These are phyloP conservation scores for Phytopythium boreale DNA, from an alignment of 352 stramenopile genomes.

Conservation along the genomic window DNA sequence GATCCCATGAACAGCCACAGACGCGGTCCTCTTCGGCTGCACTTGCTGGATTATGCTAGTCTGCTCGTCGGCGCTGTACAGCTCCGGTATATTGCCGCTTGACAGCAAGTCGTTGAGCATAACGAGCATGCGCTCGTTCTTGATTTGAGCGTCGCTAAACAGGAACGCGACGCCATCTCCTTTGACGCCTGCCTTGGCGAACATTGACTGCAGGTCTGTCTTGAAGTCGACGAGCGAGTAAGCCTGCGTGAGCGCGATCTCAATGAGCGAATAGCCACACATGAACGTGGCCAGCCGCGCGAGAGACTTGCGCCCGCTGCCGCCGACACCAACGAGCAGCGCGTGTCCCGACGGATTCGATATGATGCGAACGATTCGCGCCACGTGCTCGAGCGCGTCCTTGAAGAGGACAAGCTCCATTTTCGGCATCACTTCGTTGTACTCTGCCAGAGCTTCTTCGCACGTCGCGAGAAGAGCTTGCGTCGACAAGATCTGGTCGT, in stretches of 20 bases:
- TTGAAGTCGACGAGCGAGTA: slow-evolving; percentile 95
- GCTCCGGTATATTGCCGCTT: slow-evolving; percentile 90
- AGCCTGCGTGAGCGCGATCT: slow-evolving; percentile 88
- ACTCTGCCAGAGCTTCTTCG: slow-evolving; percentile 88
- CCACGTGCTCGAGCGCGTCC: slow-evolving; percentile 94
- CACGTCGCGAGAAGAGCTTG: slow-evolving; percentile 63
- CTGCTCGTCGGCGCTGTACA: slow-evolving; percentile 92
- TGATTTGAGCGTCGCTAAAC: slow-evolving; percentile 92
- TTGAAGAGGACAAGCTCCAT: slow-evolving; percentile 97
- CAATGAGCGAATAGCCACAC: slow-evolving; percentile 81
- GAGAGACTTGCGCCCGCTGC: slow-evolving; percentile 93
- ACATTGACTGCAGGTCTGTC: slow-evolving; percentile 91
- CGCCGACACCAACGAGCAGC: slow-evolving; percentile 92
- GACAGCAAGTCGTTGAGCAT: slow-evolving; percentile 93
- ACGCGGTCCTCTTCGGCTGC: slow-evolving; percentile 78
- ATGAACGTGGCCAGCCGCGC: slow-evolving; percentile 90
- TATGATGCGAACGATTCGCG: slow-evolving; percentile 93
- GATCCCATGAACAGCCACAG: slow-evolving; percentile 17
- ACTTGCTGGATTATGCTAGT: slow-evolving; percentile 89
- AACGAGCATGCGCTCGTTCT: slow-evolving; percentile 95
- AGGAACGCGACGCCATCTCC: slow-evolving; percentile 91
- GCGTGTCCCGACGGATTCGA: slow-evolving; percentile 92
- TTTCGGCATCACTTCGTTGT: slow-evolving; percentile 91
- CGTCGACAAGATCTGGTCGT: slow-evolving; percentile 88
- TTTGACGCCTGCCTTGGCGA: slow-evolving; percentile 89